Evolutionary conservation across 2,329 filamentous ascomycete genomes (phyloP).

Genomic region (Dactylella cylindrospora): DNA sequence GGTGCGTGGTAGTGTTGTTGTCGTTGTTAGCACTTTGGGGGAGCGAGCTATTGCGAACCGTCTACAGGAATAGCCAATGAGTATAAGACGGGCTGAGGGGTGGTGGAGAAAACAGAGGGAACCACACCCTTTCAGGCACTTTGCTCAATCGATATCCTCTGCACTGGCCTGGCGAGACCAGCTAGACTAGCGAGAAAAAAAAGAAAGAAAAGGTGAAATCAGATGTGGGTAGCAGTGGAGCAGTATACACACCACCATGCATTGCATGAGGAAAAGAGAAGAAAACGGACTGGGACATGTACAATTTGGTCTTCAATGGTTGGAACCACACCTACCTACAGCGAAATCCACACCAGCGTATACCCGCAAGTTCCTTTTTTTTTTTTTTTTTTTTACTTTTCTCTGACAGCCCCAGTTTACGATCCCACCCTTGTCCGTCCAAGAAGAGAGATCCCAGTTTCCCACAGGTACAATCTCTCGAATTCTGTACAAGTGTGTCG

Average conservation of each 20-base stretch:
- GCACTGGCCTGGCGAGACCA: slow-evolving; percentile 16
- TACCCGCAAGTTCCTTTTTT: background rate
- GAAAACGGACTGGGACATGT: slow-evolving; percentile 4
- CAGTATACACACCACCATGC: slow-evolving; percentile 17
- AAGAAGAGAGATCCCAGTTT: slow-evolving; percentile 43
- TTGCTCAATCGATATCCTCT: slow-evolving; percentile 17
- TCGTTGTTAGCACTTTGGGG: slow-evolving; percentile 1
- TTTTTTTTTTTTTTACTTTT: too few relatives aligned
- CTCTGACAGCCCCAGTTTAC: background rate
- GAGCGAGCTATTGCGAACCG: slow-evolving; percentile 21
- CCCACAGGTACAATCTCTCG: slow-evolving; percentile 32
- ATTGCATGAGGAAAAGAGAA: slow-evolving; percentile 19
- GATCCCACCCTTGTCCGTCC: slow-evolving; percentile 20
- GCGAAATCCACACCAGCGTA: background rate
- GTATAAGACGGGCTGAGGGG: slow-evolving; percentile 18
- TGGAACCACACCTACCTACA: slow-evolving; percentile 43
- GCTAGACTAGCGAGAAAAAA: too few relatives aligned
- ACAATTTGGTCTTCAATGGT: slow-evolving; percentile 27
- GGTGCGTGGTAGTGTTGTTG: slow-evolving; percentile 33
- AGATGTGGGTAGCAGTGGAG: slow-evolving; percentile 18
- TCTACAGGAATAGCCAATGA: slow-evolving; percentile 1
- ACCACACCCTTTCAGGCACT: slow-evolving; percentile 21
- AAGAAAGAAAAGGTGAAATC: too few relatives aligned
- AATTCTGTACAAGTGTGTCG: slow-evolving; percentile 37
- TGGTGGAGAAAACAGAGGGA: slow-evolving; percentile 20